phyloP scores from a whole-genome alignment of 2,329 filamentous ascomycete species.

The Alternaria gansuensis region DNA sequence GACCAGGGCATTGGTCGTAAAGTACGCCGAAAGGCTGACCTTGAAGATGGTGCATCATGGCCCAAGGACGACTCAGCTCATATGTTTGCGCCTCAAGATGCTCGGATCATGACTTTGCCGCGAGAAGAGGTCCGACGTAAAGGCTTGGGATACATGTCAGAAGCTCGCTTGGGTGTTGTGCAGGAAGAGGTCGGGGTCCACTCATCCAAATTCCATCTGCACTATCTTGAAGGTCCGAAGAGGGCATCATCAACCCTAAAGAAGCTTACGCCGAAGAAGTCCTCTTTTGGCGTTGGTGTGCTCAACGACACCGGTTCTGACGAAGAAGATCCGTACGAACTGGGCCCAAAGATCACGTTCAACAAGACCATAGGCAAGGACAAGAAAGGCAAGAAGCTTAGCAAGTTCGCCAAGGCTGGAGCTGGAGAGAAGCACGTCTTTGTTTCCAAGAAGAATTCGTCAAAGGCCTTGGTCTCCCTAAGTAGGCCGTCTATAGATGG shows the following conservation, averaged over 20 bases:
- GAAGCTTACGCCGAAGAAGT: conserved; percentile 64
- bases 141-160: conserved; percentile 73
- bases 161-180: conserved; percentile 60
- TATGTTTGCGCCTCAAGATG: conserved; percentile 86
- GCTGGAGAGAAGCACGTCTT: conserved; percentile 76
- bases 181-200: conserved; percentile 37
- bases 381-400: conserved; percentile 71
- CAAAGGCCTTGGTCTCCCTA: conserved; percentile 56
- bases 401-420: conserved; percentile 68
- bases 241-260: conserved; percentile 32
- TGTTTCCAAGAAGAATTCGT: conserved; percentile 70
- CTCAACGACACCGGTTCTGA: conserved; percentile 94
- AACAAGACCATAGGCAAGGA: conserved; percentile 82
- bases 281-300: conserved; percentile 85
- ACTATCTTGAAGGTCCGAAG: conserved; percentile 36
- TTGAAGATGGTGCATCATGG: conserved; percentile 62
- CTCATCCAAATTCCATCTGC: conserved; percentile 28
- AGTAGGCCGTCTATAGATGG: conserved; percentile 81
- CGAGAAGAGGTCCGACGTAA: conserved; percentile 71
- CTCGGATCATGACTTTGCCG: conserved; percentile 70
- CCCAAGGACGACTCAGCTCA: conserved; percentile 59
- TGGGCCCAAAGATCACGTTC: conserved; percentile 90
- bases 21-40: conserved; percentile 75
- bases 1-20: conserved; percentile 93
- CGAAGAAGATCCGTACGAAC: conserved; percentile 91